A percentile compares a stretch with the other conserved stretches of the same genome.
Conservation (phyloP, 2,329 filamentous ascomycete genomes). For the Fusarium compactum region DNA sequence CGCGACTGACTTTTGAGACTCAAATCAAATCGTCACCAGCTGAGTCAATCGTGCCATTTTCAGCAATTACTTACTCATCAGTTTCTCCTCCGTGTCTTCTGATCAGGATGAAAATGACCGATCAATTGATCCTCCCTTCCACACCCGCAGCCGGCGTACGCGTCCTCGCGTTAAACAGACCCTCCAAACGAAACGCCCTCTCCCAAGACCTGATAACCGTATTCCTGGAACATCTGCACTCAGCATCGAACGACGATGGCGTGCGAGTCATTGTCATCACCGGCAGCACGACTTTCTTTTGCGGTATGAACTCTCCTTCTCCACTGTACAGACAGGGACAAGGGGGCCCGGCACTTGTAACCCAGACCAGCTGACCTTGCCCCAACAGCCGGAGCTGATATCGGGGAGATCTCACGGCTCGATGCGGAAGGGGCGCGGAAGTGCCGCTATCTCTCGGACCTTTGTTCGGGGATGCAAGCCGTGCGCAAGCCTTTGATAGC, state of each 20-base stretch:
- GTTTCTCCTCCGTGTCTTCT: background rate
- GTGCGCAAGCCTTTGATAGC: conserved; percentile 62
- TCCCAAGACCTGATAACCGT: conserved; percentile 63
- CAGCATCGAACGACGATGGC: conserved; percentile 41
- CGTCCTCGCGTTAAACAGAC: conserved; percentile 65
- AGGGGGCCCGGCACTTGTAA: conserved; percentile 22
- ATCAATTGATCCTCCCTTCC: conserved; percentile 43
- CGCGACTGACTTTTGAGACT: background rate
- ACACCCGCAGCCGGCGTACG: conserved; percentile 55
- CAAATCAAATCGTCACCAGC: background rate
- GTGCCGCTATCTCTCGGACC: conserved; percentile 56
- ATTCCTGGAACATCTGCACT: conserved; percentile 50
- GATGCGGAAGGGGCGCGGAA: conserved; percentile 50
- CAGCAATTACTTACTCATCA: background rate
- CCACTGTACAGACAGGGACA: conserved; percentile 1
- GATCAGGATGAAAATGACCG: conserved; percentile 19
- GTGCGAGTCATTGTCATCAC: conserved; percentile 56
- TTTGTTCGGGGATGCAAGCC: conserved; percentile 52
- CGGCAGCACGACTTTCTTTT: conserved; percentile 54
- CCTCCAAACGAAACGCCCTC: conserved; percentile 69
- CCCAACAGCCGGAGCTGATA: conserved; percentile 52
- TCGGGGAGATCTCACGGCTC: conserved; percentile 52
- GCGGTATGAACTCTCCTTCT: conserved; percentile 45
- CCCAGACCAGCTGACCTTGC: conserved; percentile 19
- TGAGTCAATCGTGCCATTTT: conserved; percentile 12